Evolutionary conservation across 176 grass and related monocot genomes (phyloP).

Genomic region (Guadua angustifolia): DNA sequence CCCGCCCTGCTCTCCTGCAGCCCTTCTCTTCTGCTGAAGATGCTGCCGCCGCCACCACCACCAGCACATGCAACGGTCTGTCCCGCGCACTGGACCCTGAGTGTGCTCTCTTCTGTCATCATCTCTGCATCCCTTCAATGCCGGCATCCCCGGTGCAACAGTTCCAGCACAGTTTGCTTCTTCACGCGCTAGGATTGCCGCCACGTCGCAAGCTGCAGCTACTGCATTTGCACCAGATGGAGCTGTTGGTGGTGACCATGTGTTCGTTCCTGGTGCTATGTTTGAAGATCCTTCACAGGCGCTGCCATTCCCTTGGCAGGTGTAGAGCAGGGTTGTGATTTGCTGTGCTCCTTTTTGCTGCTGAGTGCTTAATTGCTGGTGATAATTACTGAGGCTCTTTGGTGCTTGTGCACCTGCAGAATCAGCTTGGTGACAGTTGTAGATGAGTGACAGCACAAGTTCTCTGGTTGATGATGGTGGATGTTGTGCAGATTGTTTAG

Average conservation of each 20-base stretch:
- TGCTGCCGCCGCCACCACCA: conserved; percentile 25
- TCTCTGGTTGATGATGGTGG: background rate
- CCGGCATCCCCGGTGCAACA: background rate
- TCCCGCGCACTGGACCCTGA: conserved; percentile 53
- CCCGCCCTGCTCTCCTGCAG: background rate
- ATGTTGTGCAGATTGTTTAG: conserved; percentile 20
- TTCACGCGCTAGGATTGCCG: background rate
- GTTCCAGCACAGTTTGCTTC: background rate
- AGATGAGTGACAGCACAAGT: background rate
- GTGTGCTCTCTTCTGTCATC: conserved; percentile 99
- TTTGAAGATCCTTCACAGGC: conserved; percentile 51
- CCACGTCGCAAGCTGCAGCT: background rate
- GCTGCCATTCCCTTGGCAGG: conserved; percentile 47
- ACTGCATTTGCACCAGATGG: conserved; percentile 34
- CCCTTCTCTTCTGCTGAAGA: conserved; percentile 34
- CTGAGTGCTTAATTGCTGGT: background rate
- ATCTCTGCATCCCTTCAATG: conserved; percentile 39
- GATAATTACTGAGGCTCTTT: background rate
- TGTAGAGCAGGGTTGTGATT: background rate
- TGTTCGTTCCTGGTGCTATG: conserved; percentile 40
- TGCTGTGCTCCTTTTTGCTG: background rate
- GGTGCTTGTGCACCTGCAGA: background rate
- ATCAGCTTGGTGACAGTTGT: background rate
- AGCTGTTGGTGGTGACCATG: conserved; percentile 29
- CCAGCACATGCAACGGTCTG: conserved; percentile 31